Evolutionary conservation across 2,329 filamentous ascomycete species (phyloP), one percentile per base, ranked within the genome.

Genomic region (Neospermospora avenae): DNA sequence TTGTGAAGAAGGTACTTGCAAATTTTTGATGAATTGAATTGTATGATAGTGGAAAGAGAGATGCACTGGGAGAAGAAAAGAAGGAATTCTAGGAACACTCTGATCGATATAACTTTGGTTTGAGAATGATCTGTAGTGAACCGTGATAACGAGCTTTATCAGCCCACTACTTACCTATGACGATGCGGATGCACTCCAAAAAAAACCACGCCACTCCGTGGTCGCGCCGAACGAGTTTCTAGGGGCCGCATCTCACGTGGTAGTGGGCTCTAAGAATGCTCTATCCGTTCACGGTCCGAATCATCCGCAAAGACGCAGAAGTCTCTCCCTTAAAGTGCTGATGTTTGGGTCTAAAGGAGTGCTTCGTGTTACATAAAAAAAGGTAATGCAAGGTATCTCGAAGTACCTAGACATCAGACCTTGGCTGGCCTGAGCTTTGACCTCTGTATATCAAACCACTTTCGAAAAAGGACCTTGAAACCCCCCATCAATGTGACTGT

Each of bases 131-230:
- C 39, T 41, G 46, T 52, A 24, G 49, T 44, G 18, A 54, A 41
- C 51, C 51, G 51, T 39, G 18, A 35, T 41, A 31, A 7, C 51
- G 39, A 20, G 24, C n/a, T 42, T 51, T 54, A 44, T 60, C 55
- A 63, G 57, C 60, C 60, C 59, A 62, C 62, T 52, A 56, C 14
- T 42, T 51, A 49, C 22, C 49, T 59, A 63, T 60, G 57, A 63
- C 60, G 57, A 51, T 45, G 53, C 34, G 41, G 48, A 20, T 46
- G 34, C 53, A 35, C n/a, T 5, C 28, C 10, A 35, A n/a, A 20
- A 25, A 46, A 46, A 46, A 46, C 41, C 61, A 63, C 57, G 61
- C 57, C 61, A 59, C 60, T 49, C 46, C n/a, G 31, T 34, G 14
- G 25, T 34, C 46, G 46, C 31, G 48, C 48, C 48, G 35, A 54